Conservation (phyloP, 495 filamentous ascomycete species). For the Talaromyces borbonicus region DNA sequence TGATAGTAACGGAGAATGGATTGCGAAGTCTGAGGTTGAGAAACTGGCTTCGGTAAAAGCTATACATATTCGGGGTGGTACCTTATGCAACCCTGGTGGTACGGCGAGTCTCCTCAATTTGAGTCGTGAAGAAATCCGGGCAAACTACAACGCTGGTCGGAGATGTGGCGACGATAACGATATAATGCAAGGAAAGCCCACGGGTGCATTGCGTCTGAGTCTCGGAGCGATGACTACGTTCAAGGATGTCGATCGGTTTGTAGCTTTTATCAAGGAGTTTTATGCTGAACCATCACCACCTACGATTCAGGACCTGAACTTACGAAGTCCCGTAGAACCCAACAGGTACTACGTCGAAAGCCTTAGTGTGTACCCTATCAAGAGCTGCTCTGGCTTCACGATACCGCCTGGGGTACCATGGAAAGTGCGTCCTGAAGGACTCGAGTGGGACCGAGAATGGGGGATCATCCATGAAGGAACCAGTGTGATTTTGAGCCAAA, state of each 20-base stretch:
- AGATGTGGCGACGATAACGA: slow-evolving; percentile 74
- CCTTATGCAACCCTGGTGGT: slow-evolving; percentile 86
- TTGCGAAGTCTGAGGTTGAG: slow-evolving; percentile 76
- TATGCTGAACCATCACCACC: slow-evolving; percentile 46
- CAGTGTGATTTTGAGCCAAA: slow-evolving; percentile 67
- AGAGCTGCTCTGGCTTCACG: slow-evolving; percentile 72
- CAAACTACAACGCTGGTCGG: slow-evolving; percentile 71
- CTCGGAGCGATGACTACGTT: slow-evolving; percentile 81
- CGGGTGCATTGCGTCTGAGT: slow-evolving; percentile 75
- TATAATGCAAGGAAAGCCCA: slow-evolving; percentile 71
- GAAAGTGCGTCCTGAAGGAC: slow-evolving; percentile 66
- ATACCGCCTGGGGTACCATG: slow-evolving; percentile 55
- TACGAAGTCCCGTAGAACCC: slow-evolving; percentile 12
- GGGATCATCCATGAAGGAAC: slow-evolving; percentile 80
- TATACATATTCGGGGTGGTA: slow-evolving; percentile 76
- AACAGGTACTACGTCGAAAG: slow-evolving; percentile 44
- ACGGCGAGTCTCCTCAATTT: slow-evolving; percentile 59
- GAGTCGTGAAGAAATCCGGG: slow-evolving; percentile 66
- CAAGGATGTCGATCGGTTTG: slow-evolving; percentile 60
- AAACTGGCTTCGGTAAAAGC: slow-evolving; percentile 67
- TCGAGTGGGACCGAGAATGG: slow-evolving; percentile 93
- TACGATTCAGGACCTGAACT: slow-evolving; percentile 13
- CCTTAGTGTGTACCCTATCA: slow-evolving; percentile 72
- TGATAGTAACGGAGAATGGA: slow-evolving; percentile 56
- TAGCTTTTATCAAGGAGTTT: slow-evolving; percentile 67